Base-by-base conservation (phyloP, 176 grass and related monocot species). In the Triticum timopheevii region DNA sequence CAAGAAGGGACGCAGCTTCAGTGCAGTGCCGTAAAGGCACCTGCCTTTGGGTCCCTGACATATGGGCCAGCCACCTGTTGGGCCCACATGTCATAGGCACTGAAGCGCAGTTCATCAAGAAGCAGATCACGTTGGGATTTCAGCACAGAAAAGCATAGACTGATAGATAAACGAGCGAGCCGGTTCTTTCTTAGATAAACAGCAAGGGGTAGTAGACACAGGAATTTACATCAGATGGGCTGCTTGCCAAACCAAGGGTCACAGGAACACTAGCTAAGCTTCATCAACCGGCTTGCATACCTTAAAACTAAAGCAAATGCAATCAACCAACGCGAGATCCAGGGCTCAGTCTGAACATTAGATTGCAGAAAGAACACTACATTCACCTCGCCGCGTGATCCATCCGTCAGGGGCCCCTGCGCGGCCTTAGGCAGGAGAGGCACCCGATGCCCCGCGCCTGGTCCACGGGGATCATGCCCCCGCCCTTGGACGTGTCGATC, bases 401-500 rank as follows among this genome's bases (percentile, higher is more conserved):
- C 35, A 5, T 61, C 7, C 0, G 64, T 34, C 40, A 98, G 6
- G 96, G 96, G 3, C 93, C 96, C 27, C 93, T 83, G 70, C 80
- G 33, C 58, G 73, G 88, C 0, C 92, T 72, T 63, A 96, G 92
- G 81, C 93, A 98, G 3, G 90, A 65, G 33, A 95, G 82, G 83
- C 93, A 98, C 8, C 69, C 35, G 19, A 39, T 20, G 1, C 96
- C 96, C 31, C 81, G 87, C 10, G 82, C 23, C 76, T 98, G 93
- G 42, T 96, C 92, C 23, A 89, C 70, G 0, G 90, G 93, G 35
- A 98, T 87, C 96, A 98, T 98, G 50, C 93, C 96, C 36, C 96
- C 96, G 10, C 96, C 96, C 78, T 98, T 98, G 0, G 89, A 92
- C 24, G 96, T 96, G 63, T 98, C 92, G 30, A 98, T 91, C 2